Evolutionary conservation across 352 stramenopile species (phyloP).

Genomic region (Globisporangium polare): DNA sequence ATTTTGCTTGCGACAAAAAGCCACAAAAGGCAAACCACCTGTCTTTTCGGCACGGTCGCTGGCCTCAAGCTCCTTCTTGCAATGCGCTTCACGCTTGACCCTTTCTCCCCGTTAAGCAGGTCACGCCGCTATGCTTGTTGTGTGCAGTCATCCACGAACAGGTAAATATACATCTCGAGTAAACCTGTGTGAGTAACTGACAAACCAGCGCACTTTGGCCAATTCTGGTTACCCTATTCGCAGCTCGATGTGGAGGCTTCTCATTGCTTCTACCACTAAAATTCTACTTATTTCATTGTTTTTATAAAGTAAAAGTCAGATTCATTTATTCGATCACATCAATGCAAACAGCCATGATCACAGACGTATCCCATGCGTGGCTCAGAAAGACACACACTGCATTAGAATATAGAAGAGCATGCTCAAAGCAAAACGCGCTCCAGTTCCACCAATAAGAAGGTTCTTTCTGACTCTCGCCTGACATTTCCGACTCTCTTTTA

Average conservation of each 20-base stretch:
- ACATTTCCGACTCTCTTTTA: conserved; percentile 7
- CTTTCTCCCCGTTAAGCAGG: neutral
- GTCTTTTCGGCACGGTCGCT: too few relatives aligned
- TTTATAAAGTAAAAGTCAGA: neutral
- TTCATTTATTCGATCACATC: too few relatives aligned
- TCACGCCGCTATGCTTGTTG: neutral
- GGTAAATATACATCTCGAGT: neutral
- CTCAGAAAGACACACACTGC: too few relatives aligned
- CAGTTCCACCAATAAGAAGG: neutral
- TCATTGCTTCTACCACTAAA: neutral
- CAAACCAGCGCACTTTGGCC: neutral
- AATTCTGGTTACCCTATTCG: neutral
- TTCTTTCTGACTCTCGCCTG: conserved; percentile 1
- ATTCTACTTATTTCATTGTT: neutral
- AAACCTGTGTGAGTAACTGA: neutral
- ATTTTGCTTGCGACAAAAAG: too few relatives aligned
- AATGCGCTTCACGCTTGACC: neutral
- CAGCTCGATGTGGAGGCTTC: neutral
- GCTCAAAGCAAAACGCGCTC: neutral
- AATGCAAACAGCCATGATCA: neutral
- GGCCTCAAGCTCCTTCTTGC: too few relatives aligned
- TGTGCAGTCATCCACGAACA: neutral
- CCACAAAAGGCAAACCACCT: too few relatives aligned
- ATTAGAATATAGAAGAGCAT: neutral
- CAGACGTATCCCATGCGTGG: too few relatives aligned